phyloP scores from a whole-genome alignment of 352 stramenopile genomes.

The Globisporangium solare region DNA sequence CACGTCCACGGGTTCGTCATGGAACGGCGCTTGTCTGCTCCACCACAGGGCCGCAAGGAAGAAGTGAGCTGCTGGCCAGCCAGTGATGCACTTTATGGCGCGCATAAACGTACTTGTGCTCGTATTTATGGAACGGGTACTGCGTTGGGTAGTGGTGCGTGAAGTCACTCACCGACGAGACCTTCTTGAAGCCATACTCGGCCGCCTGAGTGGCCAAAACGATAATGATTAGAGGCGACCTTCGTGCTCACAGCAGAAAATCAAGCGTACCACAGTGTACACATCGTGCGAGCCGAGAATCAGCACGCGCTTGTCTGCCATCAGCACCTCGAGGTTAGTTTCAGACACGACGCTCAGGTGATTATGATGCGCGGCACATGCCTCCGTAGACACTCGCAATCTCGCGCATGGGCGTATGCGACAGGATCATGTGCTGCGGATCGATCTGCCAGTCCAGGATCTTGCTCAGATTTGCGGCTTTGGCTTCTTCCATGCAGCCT shows the following conservation, averaged over 20 bases:
- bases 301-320: slow-evolving; percentile 71
- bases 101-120: slow-evolving; percentile 38
- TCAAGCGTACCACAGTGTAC: slow-evolving; percentile 54
- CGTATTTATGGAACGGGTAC: slow-evolving; percentile 78
- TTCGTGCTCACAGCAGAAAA: not conserved
- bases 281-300: slow-evolving; percentile 86
- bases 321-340: too few species aligned
- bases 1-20: slow-evolving; percentile 72
- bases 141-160: slow-evolving; percentile 62
- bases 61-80: not conserved
- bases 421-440: slow-evolving; percentile 75
- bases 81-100: not conserved
- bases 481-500: slow-evolving; percentile 81
- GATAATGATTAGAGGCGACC: too few species aligned
- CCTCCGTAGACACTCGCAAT: slow-evolving; percentile 58
- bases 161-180: slow-evolving; percentile 71
- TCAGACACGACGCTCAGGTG: too few species aligned
- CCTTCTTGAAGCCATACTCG: slow-evolving; percentile 82
- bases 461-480: slow-evolving; percentile 70
- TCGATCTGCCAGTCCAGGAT: slow-evolving; percentile 63
- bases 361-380: slow-evolving; percentile 11
- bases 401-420: slow-evolving; percentile 87
- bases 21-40: slow-evolving; percentile 38
- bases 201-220: slow-evolving; percentile 19
- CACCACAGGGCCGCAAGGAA: too few species aligned